These are phyloP conservation scores for Tetratostichococcus sp. DNA, from an alignment of 139 green algal species.

Conservation along the genomic window DNA sequence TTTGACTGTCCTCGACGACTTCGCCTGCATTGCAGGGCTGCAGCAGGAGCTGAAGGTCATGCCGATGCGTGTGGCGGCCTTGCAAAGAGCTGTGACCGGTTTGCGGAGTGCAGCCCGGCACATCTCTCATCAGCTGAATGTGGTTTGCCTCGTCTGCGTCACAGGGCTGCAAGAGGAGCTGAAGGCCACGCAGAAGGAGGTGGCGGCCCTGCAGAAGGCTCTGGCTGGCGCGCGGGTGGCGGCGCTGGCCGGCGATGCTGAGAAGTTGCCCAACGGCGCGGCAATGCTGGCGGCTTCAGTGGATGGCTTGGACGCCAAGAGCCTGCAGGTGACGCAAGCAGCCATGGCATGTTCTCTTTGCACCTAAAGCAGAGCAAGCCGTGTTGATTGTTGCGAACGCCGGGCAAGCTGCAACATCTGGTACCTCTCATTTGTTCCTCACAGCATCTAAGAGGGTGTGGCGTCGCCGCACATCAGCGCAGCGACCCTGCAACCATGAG, in stretches of 20 bases:
- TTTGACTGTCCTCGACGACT: too few relatives aligned
- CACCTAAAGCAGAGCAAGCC: too few relatives aligned
- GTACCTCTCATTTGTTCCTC: neutral
- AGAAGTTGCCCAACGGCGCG: conserved; percentile 27
- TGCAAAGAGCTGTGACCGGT: too few relatives aligned
- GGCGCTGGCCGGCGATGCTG: conserved; percentile 31
- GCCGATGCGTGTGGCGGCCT: too few relatives aligned
- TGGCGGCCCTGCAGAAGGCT: conserved; percentile 52
- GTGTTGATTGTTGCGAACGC: too few relatives aligned
- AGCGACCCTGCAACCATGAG: neutral
- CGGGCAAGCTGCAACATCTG: neutral
- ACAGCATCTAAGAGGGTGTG: neutral
- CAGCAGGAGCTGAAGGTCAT: too few relatives aligned
- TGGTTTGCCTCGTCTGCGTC: neutral
- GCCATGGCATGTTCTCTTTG: too few relatives aligned
- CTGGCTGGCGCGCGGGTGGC: conserved; percentile 68
- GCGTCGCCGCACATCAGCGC: neutral
- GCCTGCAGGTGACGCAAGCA: conserved; percentile 35
- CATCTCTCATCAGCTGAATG: too few relatives aligned
- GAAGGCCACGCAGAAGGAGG: conserved; percentile 51
- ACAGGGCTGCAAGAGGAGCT: conserved; percentile 60
- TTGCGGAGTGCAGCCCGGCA: too few relatives aligned
- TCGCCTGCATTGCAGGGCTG: neutral
- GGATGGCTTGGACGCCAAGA: conserved; percentile 68
- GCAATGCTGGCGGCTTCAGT: conserved; percentile 69